Evolutionary conservation across 2,329 filamentous ascomycete species (phyloP).

Genomic region (Emergomyces orientalis): DNA sequence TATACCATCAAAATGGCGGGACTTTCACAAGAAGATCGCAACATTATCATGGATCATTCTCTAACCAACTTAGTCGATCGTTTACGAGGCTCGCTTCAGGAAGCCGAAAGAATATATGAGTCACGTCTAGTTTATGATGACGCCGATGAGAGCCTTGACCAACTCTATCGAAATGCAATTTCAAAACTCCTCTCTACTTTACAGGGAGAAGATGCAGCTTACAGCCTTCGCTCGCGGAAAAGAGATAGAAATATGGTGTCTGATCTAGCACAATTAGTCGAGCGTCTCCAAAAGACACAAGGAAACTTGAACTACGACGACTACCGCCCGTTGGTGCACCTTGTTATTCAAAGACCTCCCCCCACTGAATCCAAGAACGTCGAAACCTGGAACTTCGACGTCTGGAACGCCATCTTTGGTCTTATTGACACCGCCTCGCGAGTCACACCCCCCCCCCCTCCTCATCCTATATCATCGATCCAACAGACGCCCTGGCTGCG

Average conservation of each 20-base stretch:
- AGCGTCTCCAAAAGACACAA: constrained; percentile 4
- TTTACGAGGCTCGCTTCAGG: too few species aligned
- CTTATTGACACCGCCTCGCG: constrained; percentile 3
- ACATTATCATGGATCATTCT: too few species aligned
- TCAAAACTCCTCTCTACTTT: too few species aligned
- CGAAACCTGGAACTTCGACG: neutral
- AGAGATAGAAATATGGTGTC: too few species aligned
- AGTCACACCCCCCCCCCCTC: neutral
- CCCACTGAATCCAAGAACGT: constrained; percentile 1
- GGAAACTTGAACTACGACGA: constrained; percentile 6
- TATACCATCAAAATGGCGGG: neutral
- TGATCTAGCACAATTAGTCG: neutral
- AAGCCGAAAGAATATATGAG: too few species aligned
- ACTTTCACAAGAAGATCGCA: too few species aligned
- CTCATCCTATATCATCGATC: constrained; percentile 7
- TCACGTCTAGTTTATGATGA: too few species aligned
- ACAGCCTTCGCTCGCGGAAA: too few species aligned
- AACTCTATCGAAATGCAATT: too few species aligned
- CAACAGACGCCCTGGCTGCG: constrained; percentile 12
- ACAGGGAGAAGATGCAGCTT: too few species aligned
- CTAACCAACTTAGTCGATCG: too few species aligned
- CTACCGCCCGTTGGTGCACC: constrained; percentile 8
- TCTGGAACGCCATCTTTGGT: constrained; percentile 8
- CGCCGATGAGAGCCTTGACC: too few species aligned
- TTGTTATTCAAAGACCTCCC: constrained; percentile 7